Conservation (phyloP, 345 rosid genomes). For the Gossypium bickii region DNA sequence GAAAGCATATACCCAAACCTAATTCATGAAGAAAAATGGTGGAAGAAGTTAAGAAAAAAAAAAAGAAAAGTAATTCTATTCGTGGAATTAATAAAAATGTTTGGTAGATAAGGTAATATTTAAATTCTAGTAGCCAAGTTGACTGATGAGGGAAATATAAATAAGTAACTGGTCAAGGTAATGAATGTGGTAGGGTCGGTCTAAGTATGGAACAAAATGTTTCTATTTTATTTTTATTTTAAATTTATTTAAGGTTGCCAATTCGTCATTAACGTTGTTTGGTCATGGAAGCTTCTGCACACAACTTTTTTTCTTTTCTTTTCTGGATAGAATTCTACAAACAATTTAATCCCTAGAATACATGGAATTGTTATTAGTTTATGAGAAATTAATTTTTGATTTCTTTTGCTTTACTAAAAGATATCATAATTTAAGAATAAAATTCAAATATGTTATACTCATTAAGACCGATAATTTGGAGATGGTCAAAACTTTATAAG, state of each 20-base stretch:
- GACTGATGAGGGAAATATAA: background rate
- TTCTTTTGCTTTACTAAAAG: too few species aligned
- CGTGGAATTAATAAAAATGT: background rate
- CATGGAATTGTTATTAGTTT: too few species aligned
- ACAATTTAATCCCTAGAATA: too few species aligned
- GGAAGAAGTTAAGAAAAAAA: background rate
- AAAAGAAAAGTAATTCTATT: background rate
- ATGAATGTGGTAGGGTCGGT: slow-evolving; percentile 13
- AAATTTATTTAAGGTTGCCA: background rate
- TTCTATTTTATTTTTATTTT: background rate
- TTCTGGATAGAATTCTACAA: too few species aligned
- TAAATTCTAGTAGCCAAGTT: slow-evolving; percentile 8
- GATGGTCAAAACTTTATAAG: too few species aligned
- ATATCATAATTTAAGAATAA: too few species aligned
- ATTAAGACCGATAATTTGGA: too few species aligned
- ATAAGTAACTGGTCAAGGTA: background rate
- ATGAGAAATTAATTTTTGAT: too few species aligned
- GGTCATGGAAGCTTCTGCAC: background rate
- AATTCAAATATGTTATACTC: too few species aligned
- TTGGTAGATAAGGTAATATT: background rate
- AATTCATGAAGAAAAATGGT: too few species aligned
- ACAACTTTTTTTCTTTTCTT: background rate
- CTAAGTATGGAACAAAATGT: background rate
- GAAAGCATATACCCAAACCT: background rate
- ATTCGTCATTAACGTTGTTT: background rate